Percentiles rank a stretch among this genome's conserved stretches.
Evolutionary conservation across 176 grass and related monocot genomes (phyloP).

Genomic region (Saccharum officinarum): DNA sequence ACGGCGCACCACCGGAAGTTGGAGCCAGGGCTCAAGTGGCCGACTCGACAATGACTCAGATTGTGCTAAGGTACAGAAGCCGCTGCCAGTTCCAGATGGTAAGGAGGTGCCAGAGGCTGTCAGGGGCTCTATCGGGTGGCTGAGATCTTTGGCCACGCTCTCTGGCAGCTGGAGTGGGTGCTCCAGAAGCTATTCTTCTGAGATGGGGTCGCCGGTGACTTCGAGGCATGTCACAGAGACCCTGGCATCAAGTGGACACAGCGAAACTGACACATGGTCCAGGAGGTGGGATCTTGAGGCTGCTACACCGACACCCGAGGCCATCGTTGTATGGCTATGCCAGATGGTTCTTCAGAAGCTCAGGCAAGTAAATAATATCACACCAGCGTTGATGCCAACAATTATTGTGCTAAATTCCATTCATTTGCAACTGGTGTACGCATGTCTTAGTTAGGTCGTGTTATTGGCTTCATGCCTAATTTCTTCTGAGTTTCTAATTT

Average conservation of each 20-base stretch:
- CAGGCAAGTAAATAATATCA: constrained; percentile 31
- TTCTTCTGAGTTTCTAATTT: constrained; percentile 1
- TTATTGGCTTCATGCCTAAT: neutral
- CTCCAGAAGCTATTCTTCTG: neutral
- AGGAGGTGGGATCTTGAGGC: constrained; percentile 41
- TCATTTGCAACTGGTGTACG: neutral
- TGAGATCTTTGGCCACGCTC: constrained; percentile 27
- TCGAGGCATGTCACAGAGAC: neutral
- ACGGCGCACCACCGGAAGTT: constrained; percentile 10
- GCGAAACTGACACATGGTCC: neutral
- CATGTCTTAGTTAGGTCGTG: neutral
- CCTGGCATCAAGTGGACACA: neutral
- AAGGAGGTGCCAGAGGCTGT: neutral
- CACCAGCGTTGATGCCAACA: neutral
- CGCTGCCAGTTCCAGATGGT: neutral
- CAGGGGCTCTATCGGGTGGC: constrained; percentile 25
- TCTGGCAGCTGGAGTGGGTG: constrained; percentile 26
- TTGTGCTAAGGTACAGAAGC: neutral
- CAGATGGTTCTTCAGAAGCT: constrained; percentile 21
- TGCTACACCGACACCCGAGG: neutral
- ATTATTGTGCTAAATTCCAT: neutral
- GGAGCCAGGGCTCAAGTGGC: neutral
- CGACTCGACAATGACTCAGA: constrained; percentile 6
- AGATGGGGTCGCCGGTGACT: neutral
- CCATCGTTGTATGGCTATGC: neutral